These are phyloP conservation scores for Geranomyces michiganensis DNA, from an alignment of 192 early-diverging fungal genomes.

Conservation along the genomic window DNA sequence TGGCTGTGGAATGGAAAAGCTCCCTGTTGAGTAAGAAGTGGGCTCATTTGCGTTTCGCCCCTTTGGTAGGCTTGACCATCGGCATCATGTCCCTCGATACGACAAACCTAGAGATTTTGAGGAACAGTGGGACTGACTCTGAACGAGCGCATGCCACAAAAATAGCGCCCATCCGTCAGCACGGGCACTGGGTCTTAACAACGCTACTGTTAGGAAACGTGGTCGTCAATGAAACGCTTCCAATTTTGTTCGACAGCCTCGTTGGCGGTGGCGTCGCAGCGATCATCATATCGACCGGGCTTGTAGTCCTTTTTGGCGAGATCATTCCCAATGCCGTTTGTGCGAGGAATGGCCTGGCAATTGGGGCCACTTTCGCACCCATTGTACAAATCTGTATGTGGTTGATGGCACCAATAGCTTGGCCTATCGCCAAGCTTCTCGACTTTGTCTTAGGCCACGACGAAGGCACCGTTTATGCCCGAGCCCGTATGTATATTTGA, in stretches of 20 bases:
- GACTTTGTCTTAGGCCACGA: conserved; percentile 82
- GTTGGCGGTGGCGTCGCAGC: conserved; percentile 71
- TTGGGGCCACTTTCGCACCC: conserved; percentile 88
- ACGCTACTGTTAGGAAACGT: conserved; percentile 92
- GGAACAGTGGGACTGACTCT: conserved; percentile 69
- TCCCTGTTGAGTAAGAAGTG: neutral
- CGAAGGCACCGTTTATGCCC: conserved; percentile 81
- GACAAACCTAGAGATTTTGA: conserved; percentile 70
- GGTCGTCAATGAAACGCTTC: conserved; percentile 87
- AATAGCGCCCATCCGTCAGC: conserved; percentile 87
- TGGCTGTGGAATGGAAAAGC: neutral
- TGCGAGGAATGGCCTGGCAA: conserved; percentile 80
- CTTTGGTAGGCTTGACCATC: conserved; percentile 31
- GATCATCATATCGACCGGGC: conserved; percentile 81
- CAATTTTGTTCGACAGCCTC: conserved; percentile 80
- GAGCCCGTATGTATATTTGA: conserved; percentile 29
- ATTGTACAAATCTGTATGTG: conserved; percentile 64
- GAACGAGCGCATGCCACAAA: conserved; percentile 74
- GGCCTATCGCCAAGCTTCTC: conserved; percentile 84
- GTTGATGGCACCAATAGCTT: conserved; percentile 64
- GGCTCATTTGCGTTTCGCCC: neutral
- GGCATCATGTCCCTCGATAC: conserved; percentile 79
- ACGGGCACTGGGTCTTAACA: conserved; percentile 92
- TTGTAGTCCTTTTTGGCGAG: conserved; percentile 96
- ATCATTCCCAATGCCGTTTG: conserved; percentile 88